Base-by-base conservation (phyloP, 208 protist genomes). In the Crithidia sp. region DNA sequence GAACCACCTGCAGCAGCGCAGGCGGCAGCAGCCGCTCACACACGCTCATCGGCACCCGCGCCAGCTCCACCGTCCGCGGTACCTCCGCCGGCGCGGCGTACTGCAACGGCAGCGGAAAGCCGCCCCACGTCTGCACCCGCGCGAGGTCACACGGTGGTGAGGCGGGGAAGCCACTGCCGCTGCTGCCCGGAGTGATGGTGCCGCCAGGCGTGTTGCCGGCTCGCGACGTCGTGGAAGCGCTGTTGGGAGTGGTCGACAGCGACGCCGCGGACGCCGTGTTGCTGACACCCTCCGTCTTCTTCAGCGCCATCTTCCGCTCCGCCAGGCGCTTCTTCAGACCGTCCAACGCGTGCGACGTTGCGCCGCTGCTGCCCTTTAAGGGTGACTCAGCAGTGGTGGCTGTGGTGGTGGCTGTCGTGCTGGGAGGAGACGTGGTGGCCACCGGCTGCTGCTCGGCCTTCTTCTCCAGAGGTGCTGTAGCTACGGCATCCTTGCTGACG, bases 11-110 rank as follows among this genome's bases (percentile, higher is more conserved):
- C 64, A 81, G 71, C 19, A 79, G 56, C 17, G 85, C 73, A 14
- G 85, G 82, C 9, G 79, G 79, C 17, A 87, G 28, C 73, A 90
- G 72, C 9, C 85, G 82, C 66, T 87, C 82, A 9, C 82, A 84
- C 64, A 90, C 79, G 43, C 44, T 56, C 67, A 79, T 79, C 60
- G 74, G 74, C 55, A 79, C 74, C 14, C 74, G 61, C n/a, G 74
- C 55, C 53, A 79, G 41, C 61, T 79, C 74, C 14, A 79, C 65
- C 16, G 67, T 58, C 7, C 60, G 61, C 61, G 74, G 74, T n/a
- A 74, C 67, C 10, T 74, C 65, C 3, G 36, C 36, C 13, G 59
- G 49, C 28, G 44, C 63, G 10, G 54, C 28, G 74, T 74, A 79
- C 68, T 79, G 74, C 19, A 66, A 61, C 43, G 74, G 74, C 16